Conservation (phyloP, 106 monocot species). For the Dioscorea dumetorum region DNA sequence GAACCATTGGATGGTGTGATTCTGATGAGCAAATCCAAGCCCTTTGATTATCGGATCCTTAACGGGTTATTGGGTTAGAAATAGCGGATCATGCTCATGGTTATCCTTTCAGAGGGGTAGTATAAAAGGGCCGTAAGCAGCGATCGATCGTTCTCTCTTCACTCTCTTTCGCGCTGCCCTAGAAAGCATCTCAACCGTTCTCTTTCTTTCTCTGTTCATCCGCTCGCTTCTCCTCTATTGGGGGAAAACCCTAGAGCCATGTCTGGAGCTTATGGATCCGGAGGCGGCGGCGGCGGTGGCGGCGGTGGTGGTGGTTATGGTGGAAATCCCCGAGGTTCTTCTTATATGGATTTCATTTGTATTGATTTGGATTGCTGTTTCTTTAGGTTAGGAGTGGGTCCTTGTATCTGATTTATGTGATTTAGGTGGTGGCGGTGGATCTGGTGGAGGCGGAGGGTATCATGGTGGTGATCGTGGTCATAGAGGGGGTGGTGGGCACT, state of each 20-base stretch:
- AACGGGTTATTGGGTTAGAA: too few relatives aligned
- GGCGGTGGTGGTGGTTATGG: constrained; percentile 37
- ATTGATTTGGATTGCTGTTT: too few relatives aligned
- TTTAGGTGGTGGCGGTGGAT: constrained; percentile 16
- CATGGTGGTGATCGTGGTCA: constrained; percentile 35
- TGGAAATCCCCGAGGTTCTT: constrained; percentile 19
- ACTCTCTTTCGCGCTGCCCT: too few relatives aligned
- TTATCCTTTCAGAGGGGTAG: too few relatives aligned
- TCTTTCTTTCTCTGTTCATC: background rate
- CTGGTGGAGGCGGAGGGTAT: constrained; percentile 26
- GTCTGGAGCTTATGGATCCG: constrained; percentile 52
- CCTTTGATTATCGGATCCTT: too few relatives aligned
- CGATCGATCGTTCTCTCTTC: too few relatives aligned
- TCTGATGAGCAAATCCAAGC: too few relatives aligned
- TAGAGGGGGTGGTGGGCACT: constrained; percentile 40
- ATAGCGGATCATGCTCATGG: too few relatives aligned
- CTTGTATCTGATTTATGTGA: background rate
- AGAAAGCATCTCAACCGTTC: too few relatives aligned
- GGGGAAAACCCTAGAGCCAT: constrained; percentile 19
- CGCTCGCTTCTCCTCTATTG: background rate
- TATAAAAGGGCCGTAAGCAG: too few relatives aligned
- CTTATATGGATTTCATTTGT: background rate
- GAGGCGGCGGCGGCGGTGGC: constrained; percentile 23
- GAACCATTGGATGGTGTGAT: too few relatives aligned
- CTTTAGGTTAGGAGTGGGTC: background rate